Base-by-base conservation (phyloP, 1,139 yeast genomes). In the Kurtzmaniella quercitrusa region DNA sequence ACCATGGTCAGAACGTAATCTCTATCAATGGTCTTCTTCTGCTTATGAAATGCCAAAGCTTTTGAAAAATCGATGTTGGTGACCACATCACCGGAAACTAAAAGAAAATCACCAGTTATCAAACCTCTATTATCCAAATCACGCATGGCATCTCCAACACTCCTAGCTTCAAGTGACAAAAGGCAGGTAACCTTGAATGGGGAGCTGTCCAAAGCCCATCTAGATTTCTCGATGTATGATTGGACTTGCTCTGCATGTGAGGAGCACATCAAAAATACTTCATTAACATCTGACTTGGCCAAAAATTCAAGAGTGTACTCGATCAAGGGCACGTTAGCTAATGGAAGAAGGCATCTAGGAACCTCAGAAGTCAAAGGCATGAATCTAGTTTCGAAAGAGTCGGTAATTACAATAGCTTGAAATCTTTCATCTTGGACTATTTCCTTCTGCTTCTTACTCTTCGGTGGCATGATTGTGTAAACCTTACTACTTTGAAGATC, bases 61-160 rank as follows among this genome's bases (percentile, higher is more conserved):
- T 82, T 79, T 39, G 74, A 74, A 50, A 91, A 82, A 57, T 91
- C 94, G 47, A 94, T 76, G 57, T 93, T 93, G 42, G 96, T 86
- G 14, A 93, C 91, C 22, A 93, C 95, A 60, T 93, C 98, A 45
- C 98, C 98, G 14, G 95, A 82, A 35, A 94, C 87, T 36, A 93
- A 73, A 47, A 94, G 68, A 55, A 93, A 93, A 63, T 93, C 99
- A 12, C 94, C 88, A 3, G 87, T 79, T 44, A 93, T 88, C 46
- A 91, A 67, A 2, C 97, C 96, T 57, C 95, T 76, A 48, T 88
- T 84, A 61, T 93, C 98, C 48, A 93, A 70, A 59, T 91, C 98
- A 61, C 98, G 78, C 95, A 93, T 85, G 23, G 95, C 95, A 67
- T 93, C 98, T 50, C 98, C 98, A 5, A 91, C 95, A 16, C 96